Base-by-base conservation (phyloP, 192 early-diverging fungal genomes). In the Linnemannia zychae region DNA sequence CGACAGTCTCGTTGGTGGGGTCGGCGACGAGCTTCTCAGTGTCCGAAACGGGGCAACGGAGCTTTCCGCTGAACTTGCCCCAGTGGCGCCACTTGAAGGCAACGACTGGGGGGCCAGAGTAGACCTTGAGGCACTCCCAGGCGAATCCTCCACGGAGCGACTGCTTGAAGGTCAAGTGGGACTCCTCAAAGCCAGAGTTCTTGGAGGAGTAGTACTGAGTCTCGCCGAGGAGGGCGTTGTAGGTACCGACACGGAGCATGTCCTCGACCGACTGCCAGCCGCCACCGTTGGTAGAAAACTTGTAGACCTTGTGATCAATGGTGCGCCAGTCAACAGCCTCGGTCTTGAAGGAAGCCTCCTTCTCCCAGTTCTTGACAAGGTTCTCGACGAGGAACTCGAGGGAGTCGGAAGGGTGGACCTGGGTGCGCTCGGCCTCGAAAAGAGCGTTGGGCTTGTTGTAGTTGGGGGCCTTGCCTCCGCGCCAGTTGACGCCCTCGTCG, bases 331-430 rank as follows among this genome's bases (percentile, higher is more conserved):
- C 76, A 52, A 80, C 88, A 31, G 87, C 87, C 52, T 71, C 71
- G 16, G 82, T 67, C 73, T 89, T 89, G 57, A 82, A 89, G 20
- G 88, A 89, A 24, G 81, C 78, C 37, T 89, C 88, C 74, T 89
- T 89, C 67, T 89, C 88, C 88, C 88, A 89, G 87, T 89, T 89
- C 82, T 89, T 89, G 72, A 89, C 88, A 12, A 89, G 78, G 67
- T 89, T 89, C 28, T 79, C 81, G 5, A 89, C 88, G 18, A 89
- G 72, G 46, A 67, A 71, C 46, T 77, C 82, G n/a, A 89, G 77
- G 46, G 87, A 88, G 11, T 87, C 88, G 78, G 80, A 82, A 20
- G 72, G 68, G 65, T 89, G 87, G 44, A 49, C 74, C 71, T 74
- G 71, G 48, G 88, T 81, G 31, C 81, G 82, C 72, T 89, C 88